Base-by-base conservation (phyloP, 2,329 filamentous ascomycete genomes). In the Sporothrix luriei region DNA sequence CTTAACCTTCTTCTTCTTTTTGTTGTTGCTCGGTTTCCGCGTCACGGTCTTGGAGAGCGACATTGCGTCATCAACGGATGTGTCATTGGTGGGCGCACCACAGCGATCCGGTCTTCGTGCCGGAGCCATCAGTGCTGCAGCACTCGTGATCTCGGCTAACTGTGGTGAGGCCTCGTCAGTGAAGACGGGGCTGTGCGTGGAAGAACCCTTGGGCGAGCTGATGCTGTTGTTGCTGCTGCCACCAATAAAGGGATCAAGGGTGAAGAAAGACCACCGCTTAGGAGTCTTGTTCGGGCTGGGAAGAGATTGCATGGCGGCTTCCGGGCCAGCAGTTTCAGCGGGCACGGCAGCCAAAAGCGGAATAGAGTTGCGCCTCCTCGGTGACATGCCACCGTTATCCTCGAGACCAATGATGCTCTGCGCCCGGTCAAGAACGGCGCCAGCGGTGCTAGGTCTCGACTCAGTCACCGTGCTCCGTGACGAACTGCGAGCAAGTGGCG, bases 1-100 rank as follows among this genome's bases (percentile, higher is more conserved):
- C 88, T 89, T 91, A 70, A 94, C 91, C 80, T 92, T 93, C 76
- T 89, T 91, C 80, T 92, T 93, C 76, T 89, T 77, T 72, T 79
- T 79, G 72, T 79, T 80, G 73, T 77, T 79, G 71, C 76, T 76
- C 43, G 75, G 67, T 68, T 79, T 79, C 65, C 76, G 76, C 9
- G 69, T 72, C 4, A 74, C 52, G 0, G 74, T 68, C 61, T 79
- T 82, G 21, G 68, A 64, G 55, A 72, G 75, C 29, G 61, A 73
- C 14, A 67, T 71, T 40, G 70, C 38, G 55, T 46, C 49, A 40
- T 49, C 38, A 16, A 29, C 2, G 72, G 62, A 0, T 70, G 51
- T 11, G 16, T 65, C 40, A 3, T 64, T 40, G 7, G 24, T 49
- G 29, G 21, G 21, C 40, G 11, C 57, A 29, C 5, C 24, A 14